Evolutionary conservation across 2,329 filamentous ascomycete genomes (phyloP), one percentile per base, ranked within the genome.

Genomic region (Fusarium pininemorale): DNA sequence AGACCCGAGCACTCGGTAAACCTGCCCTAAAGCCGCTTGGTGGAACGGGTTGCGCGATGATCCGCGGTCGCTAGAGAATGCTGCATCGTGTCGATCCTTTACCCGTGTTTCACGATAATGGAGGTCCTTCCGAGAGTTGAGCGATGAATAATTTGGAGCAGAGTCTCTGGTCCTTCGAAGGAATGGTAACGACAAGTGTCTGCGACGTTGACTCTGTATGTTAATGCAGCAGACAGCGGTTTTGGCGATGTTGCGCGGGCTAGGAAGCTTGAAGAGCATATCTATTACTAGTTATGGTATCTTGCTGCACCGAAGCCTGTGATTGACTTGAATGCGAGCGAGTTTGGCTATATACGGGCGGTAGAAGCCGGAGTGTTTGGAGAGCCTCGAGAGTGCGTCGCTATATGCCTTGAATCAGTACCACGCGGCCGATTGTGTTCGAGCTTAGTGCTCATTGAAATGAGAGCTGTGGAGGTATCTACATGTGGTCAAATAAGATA

Each of bases 241-340:
- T 6, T 11, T 15, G 26, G 4, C 2, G 5, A n/a, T 5, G 14
- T 48, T 16, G 20, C 3, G 10, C 6, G 3, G 45, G 14, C 20
- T 0, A 6, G 20, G 10, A 30, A 48, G 20, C 20, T 30, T 48
- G 20, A 7, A 22, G 45, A 48, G 13, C 26, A 48, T 48, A 14
- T 28, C 3, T 11, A 28, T 15, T 14, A 22, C 13, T 30, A 16
- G 4, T 4, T 30, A 2, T 24, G 0, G 9, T 26, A 4, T 20
- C 2, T 7, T 3, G 7, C 18, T 20, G 10, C 7, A 11, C 15
- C 5, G 9, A 0, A 5, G 7, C 24, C 32, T 26, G 2, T 0
- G 0, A 8, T 22, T 22, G 4, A 22, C 32, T 37, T 37, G 13
- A 22, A 26, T 16, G 0, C 2, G 3, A 26, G 5, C 26, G 6